Evolutionary conservation across 176 grass and related monocot species (phyloP).

Genomic region (Hordeum marinum): DNA sequence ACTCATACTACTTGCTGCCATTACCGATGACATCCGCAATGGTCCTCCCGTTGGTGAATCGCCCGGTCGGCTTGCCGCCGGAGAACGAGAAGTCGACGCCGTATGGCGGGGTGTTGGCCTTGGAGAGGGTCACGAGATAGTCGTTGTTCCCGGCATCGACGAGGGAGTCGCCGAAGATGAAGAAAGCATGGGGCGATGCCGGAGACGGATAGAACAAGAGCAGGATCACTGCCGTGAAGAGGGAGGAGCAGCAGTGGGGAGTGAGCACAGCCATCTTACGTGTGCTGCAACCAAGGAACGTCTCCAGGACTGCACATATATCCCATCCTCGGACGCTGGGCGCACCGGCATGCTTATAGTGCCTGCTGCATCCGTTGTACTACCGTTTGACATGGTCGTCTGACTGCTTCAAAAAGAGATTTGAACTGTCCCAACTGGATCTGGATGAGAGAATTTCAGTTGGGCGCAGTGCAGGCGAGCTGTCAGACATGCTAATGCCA

Average conservation of each 20-base stretch:
- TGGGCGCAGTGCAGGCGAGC: neutral
- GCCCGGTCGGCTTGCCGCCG: conserved; percentile 67
- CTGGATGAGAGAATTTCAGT: neutral
- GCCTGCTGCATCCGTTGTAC: neutral
- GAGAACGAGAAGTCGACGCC: conserved; percentile 75
- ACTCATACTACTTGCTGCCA: neutral
- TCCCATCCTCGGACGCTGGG: neutral
- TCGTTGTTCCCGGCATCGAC: conserved; percentile 86
- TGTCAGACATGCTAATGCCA: neutral
- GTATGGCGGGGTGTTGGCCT: conserved; percentile 71
- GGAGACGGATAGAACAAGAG: conserved; percentile 29
- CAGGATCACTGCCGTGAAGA: conserved; percentile 17
- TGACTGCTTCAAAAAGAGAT: conserved; percentile 21
- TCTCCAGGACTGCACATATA: conserved; percentile 28
- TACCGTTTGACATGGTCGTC: conserved; percentile 27
- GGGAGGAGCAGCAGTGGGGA: neutral
- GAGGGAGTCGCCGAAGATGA: conserved; percentile 95
- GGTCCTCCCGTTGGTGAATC: conserved; percentile 92
- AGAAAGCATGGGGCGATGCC: conserved; percentile 38
- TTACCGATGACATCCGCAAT: conserved; percentile 81
- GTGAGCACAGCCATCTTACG: conserved; percentile 35
- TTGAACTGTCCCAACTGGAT: neutral
- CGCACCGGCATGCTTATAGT: conserved; percentile 2
- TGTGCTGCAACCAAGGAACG: neutral
- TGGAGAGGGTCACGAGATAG: conserved; percentile 83